These are phyloP conservation scores for Yarrowia galli DNA, from an alignment of 1,139 yeast genomes.

Conservation along the genomic window DNA sequence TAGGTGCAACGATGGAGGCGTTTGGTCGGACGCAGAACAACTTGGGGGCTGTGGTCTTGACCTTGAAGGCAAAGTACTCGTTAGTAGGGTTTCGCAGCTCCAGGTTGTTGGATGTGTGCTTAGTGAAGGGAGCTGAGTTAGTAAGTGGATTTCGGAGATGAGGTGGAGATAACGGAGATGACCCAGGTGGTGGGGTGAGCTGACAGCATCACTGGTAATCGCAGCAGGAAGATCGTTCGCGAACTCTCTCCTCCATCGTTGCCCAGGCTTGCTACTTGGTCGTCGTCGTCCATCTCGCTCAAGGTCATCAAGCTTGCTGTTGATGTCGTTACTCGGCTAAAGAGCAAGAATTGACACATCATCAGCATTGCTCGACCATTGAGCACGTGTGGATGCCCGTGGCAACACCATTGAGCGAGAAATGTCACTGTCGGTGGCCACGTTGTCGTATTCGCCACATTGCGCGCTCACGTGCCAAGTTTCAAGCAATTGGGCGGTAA, in stretches of 20 bases:
- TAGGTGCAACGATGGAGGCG: conserved; percentile 81
- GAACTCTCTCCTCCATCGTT: too few relatives aligned
- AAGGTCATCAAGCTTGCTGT: neutral
- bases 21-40: conserved; percentile 96
- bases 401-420: neutral
- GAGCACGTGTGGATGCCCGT: neutral
- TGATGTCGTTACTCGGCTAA: neutral
- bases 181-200: too few relatives aligned
- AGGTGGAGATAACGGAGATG: neutral
- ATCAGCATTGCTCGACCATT: neutral
- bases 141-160: neutral
- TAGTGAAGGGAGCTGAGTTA: conserved; percentile 63
- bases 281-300: neutral
- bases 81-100: conserved; percentile 70
- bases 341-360: neutral
- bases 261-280: neutral
- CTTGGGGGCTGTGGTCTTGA: conserved; percentile 97
- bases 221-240: too few relatives aligned
- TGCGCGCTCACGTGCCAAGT: conserved; percentile 3
- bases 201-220: too few relatives aligned
- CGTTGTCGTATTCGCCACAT: neutral
- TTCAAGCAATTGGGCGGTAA: neutral
- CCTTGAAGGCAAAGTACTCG: conserved; percentile 82
- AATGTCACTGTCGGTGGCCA: neutral
- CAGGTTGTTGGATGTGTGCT: conserved; percentile 73